Percentiles rank a stretch among this genome's conserved stretches.
These are phyloP conservation scores for Biscogniauxia marginata DNA, from an alignment of 2,329 filamentous ascomycete genomes.

Conservation along the genomic window DNA sequence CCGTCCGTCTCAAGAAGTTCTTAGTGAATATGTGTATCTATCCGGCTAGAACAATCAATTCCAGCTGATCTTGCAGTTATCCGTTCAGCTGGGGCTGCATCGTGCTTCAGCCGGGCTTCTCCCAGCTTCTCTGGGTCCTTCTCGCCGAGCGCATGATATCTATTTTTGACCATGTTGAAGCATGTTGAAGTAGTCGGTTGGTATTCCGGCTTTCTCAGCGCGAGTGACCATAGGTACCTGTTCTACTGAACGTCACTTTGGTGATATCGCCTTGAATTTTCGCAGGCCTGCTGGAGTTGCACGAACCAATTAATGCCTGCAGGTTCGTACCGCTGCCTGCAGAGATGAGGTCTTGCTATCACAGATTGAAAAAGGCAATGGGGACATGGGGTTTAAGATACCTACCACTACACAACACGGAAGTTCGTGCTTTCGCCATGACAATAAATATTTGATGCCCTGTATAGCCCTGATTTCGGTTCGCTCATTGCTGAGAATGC, in stretches of 20 bases:
- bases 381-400: no score
- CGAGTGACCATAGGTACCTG: conserved; percentile 45
- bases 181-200: conserved; percentile 77
- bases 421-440: neutral
- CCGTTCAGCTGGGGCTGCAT: conserved; percentile 68
- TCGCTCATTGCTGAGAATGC: no score
- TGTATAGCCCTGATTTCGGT: neutral
- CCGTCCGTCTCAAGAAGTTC: conserved; percentile 28
- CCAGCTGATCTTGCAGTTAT: conserved; percentile 64
- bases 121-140: conserved; percentile 53
- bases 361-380: no score
- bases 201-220: conserved; percentile 57
- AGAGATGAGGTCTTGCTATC: no score
- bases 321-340: neutral
- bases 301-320: conserved; percentile 14
- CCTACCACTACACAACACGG: neutral
- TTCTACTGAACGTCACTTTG: conserved; percentile 48
- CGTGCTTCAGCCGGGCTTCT: conserved; percentile 66
- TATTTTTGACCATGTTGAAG: conserved; percentile 67
- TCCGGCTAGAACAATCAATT: conserved; percentile 77
- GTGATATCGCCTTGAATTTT: conserved; percentile 44
- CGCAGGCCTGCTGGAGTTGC: conserved; percentile 36
- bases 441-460: neutral
- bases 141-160: conserved; percentile 58
- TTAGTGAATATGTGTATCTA: conserved; percentile 81